Evolutionary conservation across 2,329 filamentous ascomycete genomes (phyloP).

Genomic region (Fusarium floridanum): DNA sequence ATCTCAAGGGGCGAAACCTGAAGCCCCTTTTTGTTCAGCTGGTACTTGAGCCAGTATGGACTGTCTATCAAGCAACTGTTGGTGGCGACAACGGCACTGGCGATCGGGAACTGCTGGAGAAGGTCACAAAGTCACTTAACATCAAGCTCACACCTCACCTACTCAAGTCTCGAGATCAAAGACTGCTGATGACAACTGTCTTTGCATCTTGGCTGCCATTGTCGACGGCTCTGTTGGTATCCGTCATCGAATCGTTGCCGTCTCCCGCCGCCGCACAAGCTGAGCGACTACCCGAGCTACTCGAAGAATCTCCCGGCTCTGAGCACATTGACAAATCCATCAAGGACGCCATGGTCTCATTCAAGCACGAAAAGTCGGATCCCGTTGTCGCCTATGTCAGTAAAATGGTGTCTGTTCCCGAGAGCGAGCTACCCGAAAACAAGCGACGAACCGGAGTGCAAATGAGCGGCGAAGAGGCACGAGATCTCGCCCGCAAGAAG

Average conservation of each 20-base stretch:
- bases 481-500: slow-evolving; percentile 89
- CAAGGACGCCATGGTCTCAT: slow-evolving; percentile 84
- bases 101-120: slow-evolving; percentile 85
- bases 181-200: slow-evolving; percentile 84
- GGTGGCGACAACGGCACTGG: slow-evolving; percentile 86
- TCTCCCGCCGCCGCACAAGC: slow-evolving; percentile 86
- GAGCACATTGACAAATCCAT: slow-evolving; percentile 76
- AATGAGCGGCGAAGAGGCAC: slow-evolving; percentile 89
- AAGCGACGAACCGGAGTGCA: slow-evolving; percentile 75
- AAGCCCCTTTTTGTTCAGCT: slow-evolving; percentile 99
- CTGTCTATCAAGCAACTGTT: slow-evolving; percentile 90
- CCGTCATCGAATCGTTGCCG: slow-evolving; percentile 91
- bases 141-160: slow-evolving; percentile 89
- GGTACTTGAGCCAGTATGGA: slow-evolving; percentile 96
- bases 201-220: slow-evolving; percentile 93
- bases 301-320: slow-evolving; percentile 83
- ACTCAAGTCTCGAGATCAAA: slow-evolving; percentile 84
- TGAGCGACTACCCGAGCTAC: slow-evolving; percentile 80
- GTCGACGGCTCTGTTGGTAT: slow-evolving; percentile 92
- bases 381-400: slow-evolving; percentile 95
- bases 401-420: slow-evolving; percentile 96
- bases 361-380: slow-evolving; percentile 76
- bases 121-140: slow-evolving; percentile 92
- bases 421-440: slow-evolving; percentile 91
- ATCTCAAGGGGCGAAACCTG: slow-evolving; percentile 89